Conservation (phyloP, 306 rosid species). For the Acacia crassicarpa region DNA sequence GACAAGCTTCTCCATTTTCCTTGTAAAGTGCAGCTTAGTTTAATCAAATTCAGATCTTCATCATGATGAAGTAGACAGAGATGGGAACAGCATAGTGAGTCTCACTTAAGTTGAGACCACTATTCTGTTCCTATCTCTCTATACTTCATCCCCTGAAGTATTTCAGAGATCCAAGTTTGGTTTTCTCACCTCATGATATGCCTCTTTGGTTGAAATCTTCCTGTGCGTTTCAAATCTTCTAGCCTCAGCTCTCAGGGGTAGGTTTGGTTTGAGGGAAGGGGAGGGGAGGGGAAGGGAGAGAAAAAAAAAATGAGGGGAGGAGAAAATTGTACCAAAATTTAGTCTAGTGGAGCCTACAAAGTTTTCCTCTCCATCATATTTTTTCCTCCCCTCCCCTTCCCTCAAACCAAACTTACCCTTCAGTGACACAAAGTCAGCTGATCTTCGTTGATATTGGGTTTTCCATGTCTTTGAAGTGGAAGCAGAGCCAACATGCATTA, state of each 20-base stretch:
- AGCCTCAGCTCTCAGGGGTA: constrained; percentile 7
- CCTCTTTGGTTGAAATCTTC: constrained; percentile 20
- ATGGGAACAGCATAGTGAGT: not conserved
- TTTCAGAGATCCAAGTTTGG: not conserved
- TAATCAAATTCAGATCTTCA: not conserved
- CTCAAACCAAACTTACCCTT: too few species aligned
- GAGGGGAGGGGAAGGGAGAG: too few species aligned
- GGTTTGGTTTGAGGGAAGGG: too few species aligned
- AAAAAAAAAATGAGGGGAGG: too few species aligned
- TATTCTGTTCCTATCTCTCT: not conserved
- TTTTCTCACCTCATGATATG: constrained; percentile 49
- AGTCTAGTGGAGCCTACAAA: too few species aligned
- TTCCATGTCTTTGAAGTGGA: not conserved
- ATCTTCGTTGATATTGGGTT: constrained; percentile 23
- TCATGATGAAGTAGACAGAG: not conserved
- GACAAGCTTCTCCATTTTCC: not conserved
- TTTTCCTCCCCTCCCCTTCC: too few species aligned
- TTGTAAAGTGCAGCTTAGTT: not conserved
- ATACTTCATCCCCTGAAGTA: not conserved
- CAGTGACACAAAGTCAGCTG: constrained; percentile 4
- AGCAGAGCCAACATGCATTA: constrained; percentile 15
- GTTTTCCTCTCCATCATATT: too few species aligned
- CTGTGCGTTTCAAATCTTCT: constrained; percentile 34
- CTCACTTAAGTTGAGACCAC: not conserved
- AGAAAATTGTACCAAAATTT: too few species aligned